Evolutionary conservation across 345 rosid species (phyloP).

Genomic region (Eucalyptus albens): DNA sequence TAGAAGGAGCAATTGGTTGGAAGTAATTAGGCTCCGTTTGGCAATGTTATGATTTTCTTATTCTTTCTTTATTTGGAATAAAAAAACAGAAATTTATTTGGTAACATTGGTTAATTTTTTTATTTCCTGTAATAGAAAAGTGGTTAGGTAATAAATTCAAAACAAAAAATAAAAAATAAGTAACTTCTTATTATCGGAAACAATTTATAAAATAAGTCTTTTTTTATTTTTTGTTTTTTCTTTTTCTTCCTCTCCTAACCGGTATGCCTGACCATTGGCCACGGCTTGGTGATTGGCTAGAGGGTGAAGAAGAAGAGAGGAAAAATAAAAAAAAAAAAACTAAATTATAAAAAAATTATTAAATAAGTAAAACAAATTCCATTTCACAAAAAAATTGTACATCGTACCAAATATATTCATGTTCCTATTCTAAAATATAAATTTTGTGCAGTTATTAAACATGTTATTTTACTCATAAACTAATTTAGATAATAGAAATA

Average conservation of each 20-base stretch:
- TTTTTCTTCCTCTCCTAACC: fast-evolving
- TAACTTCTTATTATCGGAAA: fast-evolving
- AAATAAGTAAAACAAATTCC: too few species aligned
- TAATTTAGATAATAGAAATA: too few species aligned
- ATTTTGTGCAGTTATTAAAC: fast-evolving
- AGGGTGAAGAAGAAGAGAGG: too few species aligned
- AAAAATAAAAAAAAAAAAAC: too few species aligned
- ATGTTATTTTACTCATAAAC: fast-evolving
- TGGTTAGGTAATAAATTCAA: fast-evolving
- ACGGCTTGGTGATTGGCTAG: fast-evolving
- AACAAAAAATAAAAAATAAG: fast-evolving
- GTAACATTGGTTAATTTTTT: fast-evolving
- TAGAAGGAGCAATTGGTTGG: not conserved
- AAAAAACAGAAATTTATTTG: fast-evolving
- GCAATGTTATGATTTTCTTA: fast-evolving
- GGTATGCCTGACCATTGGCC: fast-evolving
- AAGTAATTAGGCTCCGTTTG: too few species aligned
- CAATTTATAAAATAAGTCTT: fast-evolving
- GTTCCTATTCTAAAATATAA: fast-evolving
- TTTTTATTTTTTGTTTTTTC: fast-evolving
- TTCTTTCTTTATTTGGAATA: fast-evolving
- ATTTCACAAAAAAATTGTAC: too few species aligned
- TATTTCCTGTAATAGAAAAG: fast-evolving
- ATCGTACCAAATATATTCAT: too few species aligned
- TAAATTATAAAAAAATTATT: too few species aligned